Evolutionary conservation across 768 basidiomycete genomes (phyloP), one percentile per base, ranked within the genome.

Genomic region (Gyrodon lividus): DNA sequence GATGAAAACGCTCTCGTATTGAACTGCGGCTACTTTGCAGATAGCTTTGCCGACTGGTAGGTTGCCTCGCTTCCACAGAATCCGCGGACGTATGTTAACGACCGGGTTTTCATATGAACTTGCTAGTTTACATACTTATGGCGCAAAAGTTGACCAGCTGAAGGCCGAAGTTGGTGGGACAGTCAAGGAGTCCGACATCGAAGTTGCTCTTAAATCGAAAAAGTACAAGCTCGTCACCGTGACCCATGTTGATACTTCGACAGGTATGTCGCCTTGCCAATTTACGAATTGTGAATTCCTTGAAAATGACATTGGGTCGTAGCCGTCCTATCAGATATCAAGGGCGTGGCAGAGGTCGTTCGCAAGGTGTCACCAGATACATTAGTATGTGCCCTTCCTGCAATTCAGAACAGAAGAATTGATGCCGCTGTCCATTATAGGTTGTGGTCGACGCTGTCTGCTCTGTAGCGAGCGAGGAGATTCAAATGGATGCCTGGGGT

Each of bases 171-270:
- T 98, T 52, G 97, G 97, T 16, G 81, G 78, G n/a, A 78, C 82
- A 3, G 88, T 92, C 17, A 71, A 77, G 38, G 68, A 76, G 28
- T 66, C 77, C 3, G 80, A 82, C 23, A 70, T 95, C 33, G 84
- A 85, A 59, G 67, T 75, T 3, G 89, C 89, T 0, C 79, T 98
- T 28, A 78, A 79, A 69, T 72, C 78, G 54, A 89, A 89, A 70
- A 84, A 83, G 60, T 97, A 91, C 79, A 96, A 95, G 69, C 60
- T 94, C 47, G 71, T 98, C 58, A 92, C 93, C 5, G 82, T 99
- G 63, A 98, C 97, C 1, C 97, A 99, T 63, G 96, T 97, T 49
- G 93, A 97, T 68, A 95, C 92, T 7, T 93, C 87, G 5, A 92
- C 89, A 40, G 84, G 85, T 78, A 45, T 41, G 71, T 44, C 23